Conservation (phyloP, 805 yeast genomes). For the Saturnispora gosingensis region DNA sequence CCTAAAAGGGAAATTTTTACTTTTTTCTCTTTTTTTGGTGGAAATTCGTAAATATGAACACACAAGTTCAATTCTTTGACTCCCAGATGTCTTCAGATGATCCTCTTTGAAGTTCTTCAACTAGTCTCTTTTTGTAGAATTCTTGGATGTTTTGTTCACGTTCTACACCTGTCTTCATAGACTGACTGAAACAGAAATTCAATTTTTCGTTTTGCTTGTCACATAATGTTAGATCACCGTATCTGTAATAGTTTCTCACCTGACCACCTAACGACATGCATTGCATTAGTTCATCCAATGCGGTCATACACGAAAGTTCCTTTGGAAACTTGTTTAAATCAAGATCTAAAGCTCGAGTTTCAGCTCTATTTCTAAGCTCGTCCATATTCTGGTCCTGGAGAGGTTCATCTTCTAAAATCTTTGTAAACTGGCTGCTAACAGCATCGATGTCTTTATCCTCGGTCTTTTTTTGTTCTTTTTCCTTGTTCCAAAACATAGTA, state of each 20-base stretch:
- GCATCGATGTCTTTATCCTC: not conserved
- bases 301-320: slow-evolving; percentile 63
- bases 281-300: slow-evolving; percentile 75
- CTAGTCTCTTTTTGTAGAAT: slow-evolving; percentile 56
- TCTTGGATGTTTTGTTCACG: slow-evolving; percentile 46
- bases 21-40: not conserved
- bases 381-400: not conserved
- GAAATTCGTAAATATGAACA: not conserved
- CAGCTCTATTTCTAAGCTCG: slow-evolving; percentile 24
- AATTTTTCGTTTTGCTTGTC: slow-evolving; percentile 60
- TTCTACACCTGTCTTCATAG: slow-evolving; percentile 45
- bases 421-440: not conserved
- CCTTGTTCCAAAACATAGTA: not conserved
- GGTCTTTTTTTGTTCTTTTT: not conserved
- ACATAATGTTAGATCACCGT: slow-evolving; percentile 71
- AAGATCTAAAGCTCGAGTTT: slow-evolving; percentile 21
- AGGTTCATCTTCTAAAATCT: not conserved
- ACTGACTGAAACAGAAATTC: slow-evolving; percentile 66
- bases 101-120: slow-evolving; percentile 56
- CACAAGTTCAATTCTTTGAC: slow-evolving; percentile 13
- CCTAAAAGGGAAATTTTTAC: not conserved
- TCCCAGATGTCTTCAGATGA: slow-evolving; percentile 86
- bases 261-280: slow-evolving; percentile 93
- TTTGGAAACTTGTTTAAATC: slow-evolving; percentile 25
- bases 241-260: slow-evolving; percentile 70